A percentile compares a stretch with the other conserved stretches of the same genome.
Conservation (phyloP, 129 eudicot species). For the Saposhnikovia divaricata region DNA sequence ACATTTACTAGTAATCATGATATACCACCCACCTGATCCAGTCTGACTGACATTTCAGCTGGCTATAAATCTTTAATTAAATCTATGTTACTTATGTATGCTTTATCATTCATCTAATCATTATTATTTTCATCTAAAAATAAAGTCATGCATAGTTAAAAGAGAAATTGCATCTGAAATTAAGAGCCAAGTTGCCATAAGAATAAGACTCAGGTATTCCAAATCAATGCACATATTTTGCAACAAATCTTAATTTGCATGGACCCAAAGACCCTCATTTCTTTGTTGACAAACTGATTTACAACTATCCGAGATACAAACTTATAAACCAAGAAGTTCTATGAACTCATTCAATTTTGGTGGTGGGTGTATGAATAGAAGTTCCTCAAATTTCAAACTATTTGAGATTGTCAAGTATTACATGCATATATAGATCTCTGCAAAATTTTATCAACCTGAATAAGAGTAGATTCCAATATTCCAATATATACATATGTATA, state of each 20-base stretch:
- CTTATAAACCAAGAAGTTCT: not conserved
- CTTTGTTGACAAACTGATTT: not conserved
- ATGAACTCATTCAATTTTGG: not conserved
- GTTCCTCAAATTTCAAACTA: no score
- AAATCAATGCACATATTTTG: not conserved
- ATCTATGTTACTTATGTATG: no score
- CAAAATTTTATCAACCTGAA: not conserved
- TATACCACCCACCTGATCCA: not conserved
- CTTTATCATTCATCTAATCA: not conserved
- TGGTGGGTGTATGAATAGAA: no score
- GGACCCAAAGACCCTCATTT: slow-evolving; percentile 1
- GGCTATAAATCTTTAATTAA: no score
- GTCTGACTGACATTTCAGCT: not conserved
- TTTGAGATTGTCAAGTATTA: no score
- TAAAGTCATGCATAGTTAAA: not conserved
- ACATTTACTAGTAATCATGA: not conserved
- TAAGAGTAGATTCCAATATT: not conserved
- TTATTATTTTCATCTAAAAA: no score
- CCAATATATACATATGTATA: not conserved
- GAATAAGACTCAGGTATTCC: not conserved
- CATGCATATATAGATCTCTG: no score
- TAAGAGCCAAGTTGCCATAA: no score
- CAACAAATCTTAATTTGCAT: not conserved
- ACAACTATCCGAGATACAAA: no score
- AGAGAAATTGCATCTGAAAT: no score